These are phyloP conservation scores for Rhodotorula mucilaginosa DNA, from an alignment of 1,284 basidiomycete genomes.

Conservation along the genomic window DNA sequence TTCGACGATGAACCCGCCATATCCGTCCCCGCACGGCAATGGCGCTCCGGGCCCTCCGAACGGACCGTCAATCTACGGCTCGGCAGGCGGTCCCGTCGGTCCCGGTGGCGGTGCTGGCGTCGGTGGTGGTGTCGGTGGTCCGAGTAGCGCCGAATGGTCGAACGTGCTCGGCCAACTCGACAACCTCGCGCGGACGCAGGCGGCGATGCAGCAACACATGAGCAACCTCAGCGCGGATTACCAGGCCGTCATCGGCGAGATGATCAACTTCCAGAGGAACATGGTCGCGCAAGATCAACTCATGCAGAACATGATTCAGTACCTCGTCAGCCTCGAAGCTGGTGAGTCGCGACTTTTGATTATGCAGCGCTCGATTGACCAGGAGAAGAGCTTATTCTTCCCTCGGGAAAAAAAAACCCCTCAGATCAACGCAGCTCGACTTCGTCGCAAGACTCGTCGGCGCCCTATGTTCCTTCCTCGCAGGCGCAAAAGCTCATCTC, in stretches of 20 bases:
- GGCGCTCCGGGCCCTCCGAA: conserved; percentile 24
- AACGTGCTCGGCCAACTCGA: conserved; percentile 57
- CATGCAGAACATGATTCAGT: conserved; percentile 77
- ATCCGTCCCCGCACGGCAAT: conserved; percentile 10
- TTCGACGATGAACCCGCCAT: not conserved
- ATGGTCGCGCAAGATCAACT: conserved; percentile 81
- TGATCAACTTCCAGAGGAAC: conserved; percentile 77
- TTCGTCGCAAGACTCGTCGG: conserved; percentile 17
- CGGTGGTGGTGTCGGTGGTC: not conserved
- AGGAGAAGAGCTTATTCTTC: no score
- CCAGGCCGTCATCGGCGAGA: conserved; percentile 72
- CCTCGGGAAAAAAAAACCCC: no score
- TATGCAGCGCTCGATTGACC: no score
- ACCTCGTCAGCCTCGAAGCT: conserved; percentile 70
- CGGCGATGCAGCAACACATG: conserved; percentile 62
- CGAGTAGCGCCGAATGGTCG: conserved; percentile 44
- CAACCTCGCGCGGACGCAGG: conserved; percentile 56
- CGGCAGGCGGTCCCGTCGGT: not conserved
- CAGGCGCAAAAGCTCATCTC: conserved; percentile 62
- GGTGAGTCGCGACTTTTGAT: conserved; percentile 50
- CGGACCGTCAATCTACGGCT: conserved; percentile 12
- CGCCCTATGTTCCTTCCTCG: conserved; percentile 61
- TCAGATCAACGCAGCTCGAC: conserved; percentile 33
- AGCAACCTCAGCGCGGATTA: conserved; percentile 69
- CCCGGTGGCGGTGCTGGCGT: not conserved